Evolutionary conservation across 2,329 filamentous ascomycete genomes (phyloP), one percentile per base, ranked within the genome.

Genomic region (Conoideocrella luteorostrata): DNA sequence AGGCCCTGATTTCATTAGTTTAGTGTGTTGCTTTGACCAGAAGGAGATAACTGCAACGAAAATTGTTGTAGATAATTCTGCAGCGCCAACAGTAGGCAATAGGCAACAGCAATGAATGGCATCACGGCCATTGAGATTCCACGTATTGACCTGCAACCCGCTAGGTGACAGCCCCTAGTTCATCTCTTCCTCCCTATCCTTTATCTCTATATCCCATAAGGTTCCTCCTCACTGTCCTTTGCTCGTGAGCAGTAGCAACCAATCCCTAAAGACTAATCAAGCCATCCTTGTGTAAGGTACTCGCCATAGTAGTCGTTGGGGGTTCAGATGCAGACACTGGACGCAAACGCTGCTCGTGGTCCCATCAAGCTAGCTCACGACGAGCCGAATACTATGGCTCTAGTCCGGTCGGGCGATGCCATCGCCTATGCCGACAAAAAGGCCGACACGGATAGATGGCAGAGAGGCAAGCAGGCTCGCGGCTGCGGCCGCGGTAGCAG

Each of bases 311-410:
- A n/a, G n/a, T n/a, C n/a, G n/a, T n/a, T n/a, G n/a, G n/a, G n/a
- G n/a, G n/a, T n/a, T n/a, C n/a, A n/a, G n/a, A n/a, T n/a, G n/a
- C n/a, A n/a, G n/a, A n/a, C n/a, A n/a, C n/a, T n/a, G n/a, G n/a
- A n/a, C n/a, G 4, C 41, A 36, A 2, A 50, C 47, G 0, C 52
- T 50, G 1, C 49, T 39, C 1, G 6, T 47, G 12, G 3, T 32
- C 4, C 18, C 43, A 23, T 44, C 34, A 1, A 47, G 49, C 5
- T 39, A 37, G 45, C 51, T 52, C 3, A 53, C 46, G 2, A 47
- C 51, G n/a, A 54, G 46, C 2, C 49, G 47, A 24, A 54, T 45
- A 11, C 53, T 49, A 22, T 29, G 37, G 22, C 22, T 39, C 18
- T 13, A 20, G 33, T 47, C 37, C 21, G 45, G 41, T 20, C 42